phyloP scores from a whole-genome alignment of 352 stramenopile genomes.

The Elongisporangium senticosum region DNA sequence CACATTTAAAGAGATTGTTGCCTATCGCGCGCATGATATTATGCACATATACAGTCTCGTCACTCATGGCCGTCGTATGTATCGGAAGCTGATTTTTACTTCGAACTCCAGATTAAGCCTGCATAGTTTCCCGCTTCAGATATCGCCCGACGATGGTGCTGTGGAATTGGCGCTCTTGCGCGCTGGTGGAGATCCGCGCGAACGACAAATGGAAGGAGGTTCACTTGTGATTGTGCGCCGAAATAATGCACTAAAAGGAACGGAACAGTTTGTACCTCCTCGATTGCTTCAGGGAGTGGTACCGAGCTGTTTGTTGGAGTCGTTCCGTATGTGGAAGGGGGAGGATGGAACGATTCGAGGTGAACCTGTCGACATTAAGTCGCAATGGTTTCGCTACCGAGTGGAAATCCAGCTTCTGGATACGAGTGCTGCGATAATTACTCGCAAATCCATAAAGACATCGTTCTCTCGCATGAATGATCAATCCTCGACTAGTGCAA shows the following conservation, averaged over 20 bases:
- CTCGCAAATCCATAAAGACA: constrained; percentile 57
- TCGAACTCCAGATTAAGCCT: constrained; percentile 93
- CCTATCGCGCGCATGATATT: constrained; percentile 87
- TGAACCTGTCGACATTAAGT: constrained; percentile 85
- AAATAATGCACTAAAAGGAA: constrained; percentile 57
- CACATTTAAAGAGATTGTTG: constrained; percentile 98
- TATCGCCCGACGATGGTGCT: constrained; percentile 50
- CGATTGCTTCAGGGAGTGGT: constrained; percentile 93
- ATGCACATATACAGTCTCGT: constrained; percentile 97
- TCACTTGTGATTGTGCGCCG: constrained; percentile 90
- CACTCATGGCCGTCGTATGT: constrained; percentile 94
- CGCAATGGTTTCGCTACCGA: constrained; percentile 86
- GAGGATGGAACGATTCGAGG: constrained; percentile 93
- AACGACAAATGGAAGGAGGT: constrained; percentile 52
- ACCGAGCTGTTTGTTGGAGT: constrained; percentile 92
- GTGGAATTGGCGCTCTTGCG: constrained; percentile 57
- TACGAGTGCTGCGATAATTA: constrained; percentile 38
- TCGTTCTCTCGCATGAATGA: constrained; percentile 56
- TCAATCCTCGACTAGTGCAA: background rate
- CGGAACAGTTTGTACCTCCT: constrained; percentile 87
- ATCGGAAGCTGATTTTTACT: constrained; percentile 96
- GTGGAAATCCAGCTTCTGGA: constrained; percentile 64
- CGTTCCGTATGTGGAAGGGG: constrained; percentile 97
- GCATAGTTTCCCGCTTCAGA: constrained; percentile 85
- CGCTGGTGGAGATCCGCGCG: constrained; percentile 57